phyloP scores from a whole-genome alignment of 192 early-diverging fungal species.

The Geosiphon pyriformis region DNA sequence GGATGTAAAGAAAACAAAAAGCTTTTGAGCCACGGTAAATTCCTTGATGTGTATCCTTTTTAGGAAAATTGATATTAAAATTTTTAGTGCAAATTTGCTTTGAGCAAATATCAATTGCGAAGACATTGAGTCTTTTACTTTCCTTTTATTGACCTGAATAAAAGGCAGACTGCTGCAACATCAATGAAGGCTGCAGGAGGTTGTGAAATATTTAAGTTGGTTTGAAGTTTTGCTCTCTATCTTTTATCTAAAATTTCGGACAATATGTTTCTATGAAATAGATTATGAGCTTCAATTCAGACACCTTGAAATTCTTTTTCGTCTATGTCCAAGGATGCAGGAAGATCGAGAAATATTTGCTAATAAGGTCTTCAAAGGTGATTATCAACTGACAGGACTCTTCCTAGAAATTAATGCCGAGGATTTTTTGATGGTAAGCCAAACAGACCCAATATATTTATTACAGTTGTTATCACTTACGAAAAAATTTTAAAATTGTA shows the following conservation, averaged over 20 bases:
- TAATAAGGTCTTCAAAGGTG: conserved; percentile 2
- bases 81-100: too few relatives aligned
- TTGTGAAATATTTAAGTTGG: background rate
- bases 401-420: conserved; percentile 9
- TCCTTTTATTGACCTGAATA: background rate
- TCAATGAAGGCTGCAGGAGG: conserved; percentile 12
- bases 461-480: background rate
- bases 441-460: background rate
- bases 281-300: conserved; percentile 21
- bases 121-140: background rate
- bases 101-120: background rate
- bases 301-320: conserved; percentile 13
- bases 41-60: conserved; percentile 16
- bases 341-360: conserved; percentile 16
- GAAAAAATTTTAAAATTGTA: background rate
- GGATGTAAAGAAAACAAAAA: conserved; percentile 24
- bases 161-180: background rate
- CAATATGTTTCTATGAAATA: background rate
- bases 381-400: background rate
- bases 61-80: background rate
- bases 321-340: conserved; percentile 13
- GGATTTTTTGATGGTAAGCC: conserved; percentile 10
- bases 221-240: background rate
- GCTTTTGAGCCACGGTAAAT: conserved; percentile 8
- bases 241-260: background rate